A percentile compares a stretch with the other conserved stretches of the same genome.
Evolutionary conservation across 257 asterid genomes (phyloP).

Genomic region (Anisodus tanguticus): DNA sequence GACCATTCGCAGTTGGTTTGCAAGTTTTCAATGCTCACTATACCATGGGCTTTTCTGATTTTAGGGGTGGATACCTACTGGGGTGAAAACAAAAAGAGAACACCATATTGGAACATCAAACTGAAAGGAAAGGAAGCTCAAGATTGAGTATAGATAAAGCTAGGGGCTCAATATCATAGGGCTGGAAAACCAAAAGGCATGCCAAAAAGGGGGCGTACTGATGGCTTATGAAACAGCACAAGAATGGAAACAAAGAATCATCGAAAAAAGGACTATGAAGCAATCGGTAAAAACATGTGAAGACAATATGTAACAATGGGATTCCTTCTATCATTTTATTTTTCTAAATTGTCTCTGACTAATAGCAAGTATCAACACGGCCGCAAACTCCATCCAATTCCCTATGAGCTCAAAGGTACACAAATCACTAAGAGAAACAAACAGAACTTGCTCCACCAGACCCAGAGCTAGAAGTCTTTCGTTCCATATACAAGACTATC

Average conservation of each 20-base stretch:
- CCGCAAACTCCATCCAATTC: background rate
- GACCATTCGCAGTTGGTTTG: constrained; percentile 26
- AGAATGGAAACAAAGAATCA: background rate
- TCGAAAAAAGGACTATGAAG: background rate
- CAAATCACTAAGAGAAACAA: background rate
- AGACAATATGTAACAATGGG: background rate
- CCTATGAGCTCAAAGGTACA: background rate
- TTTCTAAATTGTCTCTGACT: background rate
- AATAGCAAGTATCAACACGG: background rate
- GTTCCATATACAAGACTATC: background rate
- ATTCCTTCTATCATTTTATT: background rate
- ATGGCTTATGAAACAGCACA: background rate
- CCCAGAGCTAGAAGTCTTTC: background rate
- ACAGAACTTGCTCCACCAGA: constrained; percentile 19
- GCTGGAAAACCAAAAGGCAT: background rate
- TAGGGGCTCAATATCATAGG: background rate
- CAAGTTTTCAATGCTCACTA: background rate
- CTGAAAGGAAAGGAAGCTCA: constrained; percentile 3
- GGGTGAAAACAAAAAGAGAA: constrained; percentile 2
- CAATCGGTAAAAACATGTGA: background rate
- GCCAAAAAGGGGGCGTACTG: background rate
- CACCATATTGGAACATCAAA: background rate
- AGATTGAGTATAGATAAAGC: constrained; percentile 7
- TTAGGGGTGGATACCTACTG: background rate
- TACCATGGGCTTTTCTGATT: constrained; percentile 6